Conservation (phyloP, 345 rosid species). For the Rubroshorea leprosula region DNA sequence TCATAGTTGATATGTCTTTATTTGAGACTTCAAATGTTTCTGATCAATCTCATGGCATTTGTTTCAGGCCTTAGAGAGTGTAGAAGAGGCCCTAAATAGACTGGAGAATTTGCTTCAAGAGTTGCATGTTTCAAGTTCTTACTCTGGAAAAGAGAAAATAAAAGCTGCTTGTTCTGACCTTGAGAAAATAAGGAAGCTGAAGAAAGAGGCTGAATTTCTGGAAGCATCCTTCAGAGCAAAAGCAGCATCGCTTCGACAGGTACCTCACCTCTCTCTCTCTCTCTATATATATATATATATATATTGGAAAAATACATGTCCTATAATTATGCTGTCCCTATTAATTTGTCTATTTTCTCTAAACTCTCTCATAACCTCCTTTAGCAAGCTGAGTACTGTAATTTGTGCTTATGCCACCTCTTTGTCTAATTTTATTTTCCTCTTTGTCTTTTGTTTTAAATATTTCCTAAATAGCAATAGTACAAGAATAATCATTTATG, state of each 20-base stretch:
- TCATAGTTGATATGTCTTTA: constrained; percentile 4
- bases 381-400: too few relatives aligned
- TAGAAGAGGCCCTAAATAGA: constrained; percentile 77
- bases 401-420: too few relatives aligned
- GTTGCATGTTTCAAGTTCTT: constrained; percentile 67
- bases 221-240: constrained; percentile 96
- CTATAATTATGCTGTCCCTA: too few relatives aligned
- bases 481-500: not conserved
- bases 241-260: constrained; percentile 84
- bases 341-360: not conserved
- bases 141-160: constrained; percentile 77
- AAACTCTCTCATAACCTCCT: not conserved
- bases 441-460: not conserved
- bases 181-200: constrained; percentile 90
- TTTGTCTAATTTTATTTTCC: not conserved
- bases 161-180: constrained; percentile 97
- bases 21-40: constrained; percentile 12
- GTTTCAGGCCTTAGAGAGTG: constrained; percentile 83
- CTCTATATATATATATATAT: not conserved
- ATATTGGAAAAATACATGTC: too few relatives aligned
- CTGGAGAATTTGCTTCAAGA: constrained; percentile 79
- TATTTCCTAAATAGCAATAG: too few relatives aligned
- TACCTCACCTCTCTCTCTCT: constrained; percentile 15
- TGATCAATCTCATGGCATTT: constrained; percentile 17
- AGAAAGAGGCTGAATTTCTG: constrained; percentile 96